Percentiles rank a stretch among this genome's conserved stretches.
phyloP scores from a whole-genome alignment of 1,284 basidiomycete genomes.

The Fomitopsis schrenkii region DNA sequence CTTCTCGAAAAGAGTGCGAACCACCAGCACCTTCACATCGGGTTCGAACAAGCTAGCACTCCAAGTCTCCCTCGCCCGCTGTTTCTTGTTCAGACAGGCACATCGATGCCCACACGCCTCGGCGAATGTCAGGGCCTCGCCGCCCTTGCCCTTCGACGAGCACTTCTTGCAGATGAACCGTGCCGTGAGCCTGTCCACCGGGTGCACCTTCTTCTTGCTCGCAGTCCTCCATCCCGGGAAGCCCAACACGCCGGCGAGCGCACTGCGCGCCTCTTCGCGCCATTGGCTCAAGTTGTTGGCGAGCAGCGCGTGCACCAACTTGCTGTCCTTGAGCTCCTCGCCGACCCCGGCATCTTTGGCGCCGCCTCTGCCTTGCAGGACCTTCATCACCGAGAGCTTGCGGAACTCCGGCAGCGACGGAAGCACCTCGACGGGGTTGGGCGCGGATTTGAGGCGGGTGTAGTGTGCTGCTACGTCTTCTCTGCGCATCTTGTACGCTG shows the following conservation, averaged over 20 bases:
- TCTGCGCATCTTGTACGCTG: constrained; percentile 10
- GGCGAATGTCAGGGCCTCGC: constrained; percentile 44
- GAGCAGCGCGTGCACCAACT: constrained; percentile 36
- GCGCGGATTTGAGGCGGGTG: constrained; percentile 6
- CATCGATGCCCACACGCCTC: constrained; percentile 59
- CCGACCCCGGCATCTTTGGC: background rate
- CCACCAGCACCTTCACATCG: constrained; percentile 45
- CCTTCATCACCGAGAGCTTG: constrained; percentile 36
- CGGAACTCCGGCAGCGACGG: constrained; percentile 43
- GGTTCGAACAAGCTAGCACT: constrained; percentile 44
- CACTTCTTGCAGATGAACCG: constrained; percentile 56
- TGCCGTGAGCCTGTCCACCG: constrained; percentile 52
- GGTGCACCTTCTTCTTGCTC: constrained; percentile 44
- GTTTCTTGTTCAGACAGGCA: constrained; percentile 24
- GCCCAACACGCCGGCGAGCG: constrained; percentile 45
- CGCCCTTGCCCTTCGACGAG: constrained; percentile 17
- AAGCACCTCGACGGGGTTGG: constrained; percentile 17
- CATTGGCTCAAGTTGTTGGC: constrained; percentile 44
- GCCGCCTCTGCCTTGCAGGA: constrained; percentile 28
- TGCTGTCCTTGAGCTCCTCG: constrained; percentile 5
- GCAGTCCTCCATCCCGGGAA: constrained; percentile 44
- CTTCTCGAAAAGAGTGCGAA: background rate
- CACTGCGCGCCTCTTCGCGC: constrained; percentile 37
- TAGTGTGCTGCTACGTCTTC: constrained; percentile 16
- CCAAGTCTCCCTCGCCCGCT: constrained; percentile 37